Base-by-base conservation (phyloP, 208 protist genomes). In the Acanthamoeba quina region DNA sequence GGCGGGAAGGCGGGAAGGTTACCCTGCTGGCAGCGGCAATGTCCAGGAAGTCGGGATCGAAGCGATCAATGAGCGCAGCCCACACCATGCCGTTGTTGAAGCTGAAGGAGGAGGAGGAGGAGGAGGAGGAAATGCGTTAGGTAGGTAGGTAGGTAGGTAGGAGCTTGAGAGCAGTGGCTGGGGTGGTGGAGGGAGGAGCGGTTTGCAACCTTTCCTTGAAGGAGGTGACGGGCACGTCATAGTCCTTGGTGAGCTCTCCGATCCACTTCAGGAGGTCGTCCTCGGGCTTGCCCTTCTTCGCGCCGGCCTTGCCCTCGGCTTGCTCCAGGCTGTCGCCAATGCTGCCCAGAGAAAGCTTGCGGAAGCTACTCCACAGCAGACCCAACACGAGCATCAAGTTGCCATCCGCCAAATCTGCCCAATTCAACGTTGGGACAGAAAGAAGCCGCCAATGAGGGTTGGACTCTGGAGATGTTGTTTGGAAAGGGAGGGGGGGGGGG, bases 311-410 rank as follows among this genome's bases (percentile, higher is more conserved):
- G 64, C 64, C 64, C 15, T 70, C 29, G 64, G 64, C 64, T 17
- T 70, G 13, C 19, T 64, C 13, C 64, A 70, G 64, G 29, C 64
- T 70, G 64, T 70, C n/a, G 37, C 44, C 37, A 47, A 83, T 58
- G 74, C 44, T 58, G 47, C 74, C 74, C 74, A 83, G 74, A 26
- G 37, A 58, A 11, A 83, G 74, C 47, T 83, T 83, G 24, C 74
- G 74, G 74, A 83, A 83, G 47, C 44, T 83, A 83, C 80, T 89
- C 80, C 80, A 89, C 80, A 89, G 56, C 80, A 89, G 34, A 66
- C 80, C 80, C 47, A 89, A 44, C 47, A 89, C 56, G 10, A 89
- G 54, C 80, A 68, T 89, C 49, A 89, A 37, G 80, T 89, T 66
- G 80, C 80, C 80, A 41, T 89, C 80, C 31, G 80, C 80, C 80